phyloP scores from a whole-genome alignment of 768 basidiomycete genomes.

The Rossbeevera mucosa region DNA sequence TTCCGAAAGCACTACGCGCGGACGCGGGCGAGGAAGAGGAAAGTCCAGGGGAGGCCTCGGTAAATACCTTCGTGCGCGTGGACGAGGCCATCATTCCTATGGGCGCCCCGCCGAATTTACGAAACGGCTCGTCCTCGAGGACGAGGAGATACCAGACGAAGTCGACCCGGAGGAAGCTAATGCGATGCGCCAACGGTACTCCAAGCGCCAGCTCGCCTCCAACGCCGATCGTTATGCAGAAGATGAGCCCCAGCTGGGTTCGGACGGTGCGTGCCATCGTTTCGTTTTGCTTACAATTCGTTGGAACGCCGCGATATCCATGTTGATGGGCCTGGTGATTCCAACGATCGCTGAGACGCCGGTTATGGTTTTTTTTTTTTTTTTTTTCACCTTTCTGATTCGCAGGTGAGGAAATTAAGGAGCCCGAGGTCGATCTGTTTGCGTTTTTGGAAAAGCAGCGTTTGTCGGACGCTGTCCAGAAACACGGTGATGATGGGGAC shows the following conservation, averaged over 20 bases:
- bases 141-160: slow-evolving; percentile 39
- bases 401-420: slow-evolving; percentile 60
- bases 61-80: slow-evolving; percentile 70
- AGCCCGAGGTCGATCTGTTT: slow-evolving; percentile 72
- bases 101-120: slow-evolving; percentile 66
- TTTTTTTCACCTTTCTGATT: too few relatives aligned
- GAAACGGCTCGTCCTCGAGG: slow-evolving; percentile 58
- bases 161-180: slow-evolving; percentile 42
- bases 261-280: slow-evolving; percentile 49
- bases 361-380: background rate
- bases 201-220: slow-evolving; percentile 55
- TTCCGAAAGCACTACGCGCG: slow-evolving; percentile 14
- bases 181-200: slow-evolving; percentile 48
- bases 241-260: slow-evolving; percentile 62
- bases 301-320: background rate
- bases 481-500: slow-evolving; percentile 12
- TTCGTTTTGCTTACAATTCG: background rate
- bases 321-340: background rate
- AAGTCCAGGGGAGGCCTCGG: slow-evolving; percentile 66
- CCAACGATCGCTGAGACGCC: background rate
- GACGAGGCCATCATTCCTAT: slow-evolving; percentile 47
- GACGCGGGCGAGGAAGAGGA: slow-evolving; percentile 47
- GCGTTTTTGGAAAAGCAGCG: slow-evolving; percentile 62
- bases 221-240: slow-evolving; percentile 76
- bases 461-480: slow-evolving; percentile 33